phyloP scores from a whole-genome alignment of 108 stramenopile species.

The Aureococcus anophagefferens region DNA sequence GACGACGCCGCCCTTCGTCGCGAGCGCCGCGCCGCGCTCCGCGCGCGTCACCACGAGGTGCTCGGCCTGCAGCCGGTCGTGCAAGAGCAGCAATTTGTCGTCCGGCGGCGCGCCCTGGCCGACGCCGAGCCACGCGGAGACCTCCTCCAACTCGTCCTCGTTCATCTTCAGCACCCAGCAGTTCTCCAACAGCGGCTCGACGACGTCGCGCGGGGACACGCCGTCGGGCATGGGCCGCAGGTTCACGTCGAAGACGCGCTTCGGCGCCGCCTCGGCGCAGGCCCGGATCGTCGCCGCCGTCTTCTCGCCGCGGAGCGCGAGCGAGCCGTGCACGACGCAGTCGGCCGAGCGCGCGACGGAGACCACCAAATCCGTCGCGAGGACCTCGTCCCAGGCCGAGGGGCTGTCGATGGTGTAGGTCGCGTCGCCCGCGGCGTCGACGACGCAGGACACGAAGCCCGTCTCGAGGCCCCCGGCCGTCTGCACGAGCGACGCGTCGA shows the following conservation, averaged over 20 bases:
- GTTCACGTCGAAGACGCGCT: conserved; percentile 30
- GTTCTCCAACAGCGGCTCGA: conserved; percentile 13
- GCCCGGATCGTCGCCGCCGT: background rate
- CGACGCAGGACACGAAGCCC: conserved; percentile 29
- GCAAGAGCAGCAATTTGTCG: conserved; percentile 7
- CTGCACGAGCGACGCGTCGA: conserved; percentile 26
- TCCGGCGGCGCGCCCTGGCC: no score
- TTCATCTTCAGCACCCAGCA: conserved; percentile 41
- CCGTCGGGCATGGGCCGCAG: conserved; percentile 32
- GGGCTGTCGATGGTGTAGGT: conserved; percentile 37
- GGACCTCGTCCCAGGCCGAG: conserved; percentile 37
- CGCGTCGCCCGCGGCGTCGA: conserved; percentile 30
- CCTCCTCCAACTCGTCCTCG: conserved; percentile 31
- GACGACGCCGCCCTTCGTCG: background rate
- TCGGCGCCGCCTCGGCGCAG: background rate
- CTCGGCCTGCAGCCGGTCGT: conserved; percentile 27
- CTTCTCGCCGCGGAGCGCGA: background rate
- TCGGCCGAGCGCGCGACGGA: background rate
- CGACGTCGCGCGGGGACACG: background rate
- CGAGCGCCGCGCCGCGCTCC: conserved; percentile 28
- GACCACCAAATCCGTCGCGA: background rate
- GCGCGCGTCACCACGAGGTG: conserved; percentile 40
- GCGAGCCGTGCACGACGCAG: background rate
- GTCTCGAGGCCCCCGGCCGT: conserved; percentile 25
- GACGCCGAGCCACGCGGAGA: conserved; percentile 31